Conservation (phyloP, 2,329 filamentous ascomycete genomes). For the Fusarium neocosmosporiellum region DNA sequence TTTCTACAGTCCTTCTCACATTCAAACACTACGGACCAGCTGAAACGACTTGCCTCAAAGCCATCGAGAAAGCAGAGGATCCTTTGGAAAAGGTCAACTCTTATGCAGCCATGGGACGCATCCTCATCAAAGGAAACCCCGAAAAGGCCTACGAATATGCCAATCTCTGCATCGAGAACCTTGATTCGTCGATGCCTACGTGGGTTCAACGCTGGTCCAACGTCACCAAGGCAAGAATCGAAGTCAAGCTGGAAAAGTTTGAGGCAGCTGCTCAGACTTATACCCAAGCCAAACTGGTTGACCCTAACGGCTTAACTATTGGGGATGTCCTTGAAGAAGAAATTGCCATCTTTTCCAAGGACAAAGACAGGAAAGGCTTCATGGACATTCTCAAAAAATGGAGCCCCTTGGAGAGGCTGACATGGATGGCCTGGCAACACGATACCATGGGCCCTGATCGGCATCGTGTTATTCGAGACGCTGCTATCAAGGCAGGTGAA, state of each 20-base stretch:
- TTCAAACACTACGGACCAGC: slow-evolving; percentile 28
- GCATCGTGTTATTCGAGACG: slow-evolving; percentile 18
- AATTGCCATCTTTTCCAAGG: slow-evolving; percentile 24
- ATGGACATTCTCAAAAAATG: slow-evolving; percentile 38
- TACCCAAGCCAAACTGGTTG: slow-evolving; percentile 20
- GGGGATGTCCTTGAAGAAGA: slow-evolving; percentile 37
- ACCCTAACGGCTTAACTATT: slow-evolving; percentile 33
- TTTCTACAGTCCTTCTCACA: slow-evolving; percentile 33
- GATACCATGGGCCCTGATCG: slow-evolving; percentile 12
- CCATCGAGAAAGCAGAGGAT: slow-evolving; percentile 10
- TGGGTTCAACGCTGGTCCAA: slow-evolving; percentile 25
- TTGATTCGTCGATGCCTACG: slow-evolving; percentile 9
- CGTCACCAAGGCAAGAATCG: slow-evolving; percentile 32
- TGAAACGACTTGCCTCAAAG: slow-evolving; percentile 29
- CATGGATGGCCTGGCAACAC: slow-evolving; percentile 43
- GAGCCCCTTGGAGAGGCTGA: slow-evolving; percentile 40
- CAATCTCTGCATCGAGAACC: neutral
- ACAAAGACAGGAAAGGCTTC: slow-evolving; percentile 16
- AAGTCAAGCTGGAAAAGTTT: slow-evolving; percentile 19
- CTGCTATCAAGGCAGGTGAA: slow-evolving; percentile 30
- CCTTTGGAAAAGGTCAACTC: slow-evolving; percentile 30
- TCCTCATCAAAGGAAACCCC: slow-evolving; percentile 14
- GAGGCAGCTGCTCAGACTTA: slow-evolving; percentile 29
- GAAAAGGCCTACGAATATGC: slow-evolving; percentile 27
- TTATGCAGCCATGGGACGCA: slow-evolving; percentile 24